phyloP scores from a whole-genome alignment of 345 rosid genomes.

The Dipteronia sinensis region DNA sequence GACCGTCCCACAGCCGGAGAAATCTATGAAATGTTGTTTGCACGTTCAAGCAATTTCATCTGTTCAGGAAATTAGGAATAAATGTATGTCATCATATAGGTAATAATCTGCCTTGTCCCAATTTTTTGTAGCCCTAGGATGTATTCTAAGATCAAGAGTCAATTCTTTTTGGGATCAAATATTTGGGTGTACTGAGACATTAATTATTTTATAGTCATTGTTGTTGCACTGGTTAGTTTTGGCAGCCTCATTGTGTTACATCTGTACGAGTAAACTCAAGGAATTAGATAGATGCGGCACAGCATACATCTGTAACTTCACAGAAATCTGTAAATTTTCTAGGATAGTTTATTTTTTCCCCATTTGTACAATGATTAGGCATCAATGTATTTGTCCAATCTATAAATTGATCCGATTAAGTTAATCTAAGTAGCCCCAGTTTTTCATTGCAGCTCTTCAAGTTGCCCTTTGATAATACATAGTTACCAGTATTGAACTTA shows the following conservation, averaged over 20 bases:
- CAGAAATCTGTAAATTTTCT: constrained; percentile 24
- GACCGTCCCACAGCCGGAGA: constrained; percentile 70
- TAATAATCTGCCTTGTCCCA: constrained; percentile 2
- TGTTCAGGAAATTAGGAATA: constrained; percentile 21
- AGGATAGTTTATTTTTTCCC: constrained; percentile 2
- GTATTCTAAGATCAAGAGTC: constrained; percentile 1
- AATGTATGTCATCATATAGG: constrained; percentile 15
- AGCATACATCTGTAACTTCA: constrained; percentile 5
- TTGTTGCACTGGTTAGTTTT: constrained; percentile 17
- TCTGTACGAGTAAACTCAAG: neutral
- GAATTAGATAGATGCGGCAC: neutral
- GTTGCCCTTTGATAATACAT: too few relatives aligned
- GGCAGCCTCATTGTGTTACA: neutral
- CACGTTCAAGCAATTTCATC: constrained; percentile 26
- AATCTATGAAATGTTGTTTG: constrained; percentile 50
- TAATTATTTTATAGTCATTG: neutral
- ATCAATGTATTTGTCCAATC: neutral
- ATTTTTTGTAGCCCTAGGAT: constrained; percentile 37
- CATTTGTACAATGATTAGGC: neutral
- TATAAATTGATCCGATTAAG: neutral
- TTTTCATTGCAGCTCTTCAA: neutral
- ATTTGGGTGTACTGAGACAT: constrained; percentile 15
- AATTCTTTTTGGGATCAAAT: constrained; percentile 19
- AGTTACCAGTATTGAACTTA: too few relatives aligned
- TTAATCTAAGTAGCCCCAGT: neutral